Percentiles rank a stretch among this genome's conserved stretches.
phyloP scores from a whole-genome alignment of 352 stramenopile genomes.

The Thraustochytrium striatum region DNA sequence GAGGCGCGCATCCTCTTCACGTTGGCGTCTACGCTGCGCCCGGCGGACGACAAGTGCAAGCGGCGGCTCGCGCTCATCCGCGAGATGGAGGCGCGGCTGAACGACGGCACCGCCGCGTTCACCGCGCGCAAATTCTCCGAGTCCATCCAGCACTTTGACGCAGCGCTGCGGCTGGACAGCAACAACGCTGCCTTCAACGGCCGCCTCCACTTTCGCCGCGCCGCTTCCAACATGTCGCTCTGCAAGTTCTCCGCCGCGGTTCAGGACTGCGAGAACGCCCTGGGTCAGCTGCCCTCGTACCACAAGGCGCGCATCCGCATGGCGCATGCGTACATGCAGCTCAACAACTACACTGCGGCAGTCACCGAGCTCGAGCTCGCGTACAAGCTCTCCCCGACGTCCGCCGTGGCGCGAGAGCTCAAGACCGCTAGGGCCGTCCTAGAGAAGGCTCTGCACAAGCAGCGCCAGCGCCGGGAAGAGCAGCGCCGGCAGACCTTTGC shows the following conservation, averaged over 20 bases:
- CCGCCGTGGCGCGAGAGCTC: constrained; percentile 7
- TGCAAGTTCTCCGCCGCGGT: constrained; percentile 5
- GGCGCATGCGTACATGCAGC: constrained; percentile 20
- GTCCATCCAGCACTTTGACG: background rate
- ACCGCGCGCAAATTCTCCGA: background rate
- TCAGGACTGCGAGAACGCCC: constrained; percentile 9
- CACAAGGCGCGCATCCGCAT: constrained; percentile 25
- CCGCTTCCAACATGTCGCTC: constrained; percentile 15
- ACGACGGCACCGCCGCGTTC: background rate
- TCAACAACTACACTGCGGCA: constrained; percentile 18
- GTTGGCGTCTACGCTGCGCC: background rate
- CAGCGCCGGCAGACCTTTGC: background rate
- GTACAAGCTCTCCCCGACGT: constrained; percentile 2
- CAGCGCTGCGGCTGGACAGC: background rate
- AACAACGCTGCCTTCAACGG: constrained; percentile 33
- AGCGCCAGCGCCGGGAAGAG: background rate
- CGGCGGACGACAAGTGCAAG: background rate
- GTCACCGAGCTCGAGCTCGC: constrained; percentile 8
- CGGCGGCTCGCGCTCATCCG: background rate
- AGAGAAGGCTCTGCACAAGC: background rate
- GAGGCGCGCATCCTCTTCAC: constrained; percentile 20
- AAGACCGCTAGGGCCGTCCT: constrained; percentile 4
- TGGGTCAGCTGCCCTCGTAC: constrained; percentile 10
- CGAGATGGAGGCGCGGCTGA: constrained; percentile 17
- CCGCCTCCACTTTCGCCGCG: background rate